Conservation (phyloP, 2,329 filamentous ascomycete genomes). For the Fusarium sp. region DNA sequence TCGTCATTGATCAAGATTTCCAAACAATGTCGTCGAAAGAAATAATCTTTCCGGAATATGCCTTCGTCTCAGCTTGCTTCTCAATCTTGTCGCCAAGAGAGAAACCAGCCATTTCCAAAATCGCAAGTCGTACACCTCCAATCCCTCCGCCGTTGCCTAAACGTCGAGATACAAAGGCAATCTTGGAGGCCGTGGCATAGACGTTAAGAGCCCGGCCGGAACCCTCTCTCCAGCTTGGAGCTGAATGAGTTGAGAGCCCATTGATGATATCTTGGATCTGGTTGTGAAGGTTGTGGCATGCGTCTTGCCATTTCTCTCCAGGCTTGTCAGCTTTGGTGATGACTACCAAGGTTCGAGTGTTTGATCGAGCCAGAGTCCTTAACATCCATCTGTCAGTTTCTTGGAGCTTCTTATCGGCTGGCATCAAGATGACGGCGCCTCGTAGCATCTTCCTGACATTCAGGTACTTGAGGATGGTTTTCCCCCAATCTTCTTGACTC, state of each 20-base stretch:
- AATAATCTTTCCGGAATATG: conserved; percentile 52
- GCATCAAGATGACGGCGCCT: conserved; percentile 65
- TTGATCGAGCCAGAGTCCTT: conserved; percentile 57
- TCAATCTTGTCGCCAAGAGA: conserved; percentile 46
- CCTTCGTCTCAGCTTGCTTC: conserved; percentile 51
- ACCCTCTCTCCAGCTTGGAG: conserved; percentile 47
- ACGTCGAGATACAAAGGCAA: conserved; percentile 45
- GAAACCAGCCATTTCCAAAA: conserved; percentile 57
- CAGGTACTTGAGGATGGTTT: conserved; percentile 64
- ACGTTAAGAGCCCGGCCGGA: conserved; percentile 48
- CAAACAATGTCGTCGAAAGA: conserved; percentile 55
- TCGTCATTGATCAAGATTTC: conserved; percentile 40
- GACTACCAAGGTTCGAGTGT: conserved; percentile 60
- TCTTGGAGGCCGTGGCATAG: conserved; percentile 54
- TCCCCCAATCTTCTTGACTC: conserved; percentile 63
- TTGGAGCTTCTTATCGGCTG: conserved; percentile 64
- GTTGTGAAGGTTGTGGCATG: conserved; percentile 45
- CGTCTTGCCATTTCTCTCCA: conserved; percentile 45
- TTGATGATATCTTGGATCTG: conserved; percentile 46
- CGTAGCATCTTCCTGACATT: conserved; percentile 58
- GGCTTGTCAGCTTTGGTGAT: conserved; percentile 68
- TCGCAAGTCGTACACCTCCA: conserved; percentile 53
- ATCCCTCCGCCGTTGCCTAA: conserved; percentile 53
- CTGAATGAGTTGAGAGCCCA: conserved; percentile 35
- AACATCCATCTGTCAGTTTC: conserved; percentile 61